phyloP scores from a whole-genome alignment of 805 yeast species.

The Candida wancherniae region DNA sequence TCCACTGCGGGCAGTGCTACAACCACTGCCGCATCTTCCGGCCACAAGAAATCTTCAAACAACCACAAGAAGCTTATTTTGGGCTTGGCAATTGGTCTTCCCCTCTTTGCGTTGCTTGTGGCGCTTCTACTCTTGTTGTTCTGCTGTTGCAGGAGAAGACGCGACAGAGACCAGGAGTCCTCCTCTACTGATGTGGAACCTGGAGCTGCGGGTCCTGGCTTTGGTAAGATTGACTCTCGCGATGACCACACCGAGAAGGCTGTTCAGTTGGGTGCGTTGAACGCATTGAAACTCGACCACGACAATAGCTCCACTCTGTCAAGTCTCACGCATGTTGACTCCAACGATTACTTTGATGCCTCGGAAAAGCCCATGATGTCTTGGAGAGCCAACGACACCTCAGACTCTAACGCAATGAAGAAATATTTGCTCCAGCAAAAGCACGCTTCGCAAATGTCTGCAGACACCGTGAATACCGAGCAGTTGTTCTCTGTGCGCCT shows the following conservation, averaged over 20 bases:
- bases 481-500: conserved; percentile 75
- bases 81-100: conserved; percentile 86
- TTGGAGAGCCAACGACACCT: conserved; percentile 38
- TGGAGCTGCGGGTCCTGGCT: conserved; percentile 32
- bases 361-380: conserved; percentile 37
- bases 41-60: conserved; percentile 14
- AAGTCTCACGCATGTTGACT: conserved; percentile 51
- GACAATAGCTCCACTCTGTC: conserved; percentile 35
- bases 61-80: conserved; percentile 66
- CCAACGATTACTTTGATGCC: conserved; percentile 29
- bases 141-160: conserved; percentile 45
- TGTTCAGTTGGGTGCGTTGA: conserved; percentile 44
- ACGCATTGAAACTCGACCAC: conserved; percentile 48
- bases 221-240: conserved; percentile 25
- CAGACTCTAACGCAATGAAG: conserved; percentile 23
- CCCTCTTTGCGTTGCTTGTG: conserved; percentile 48
- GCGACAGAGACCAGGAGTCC: conserved; percentile 13
- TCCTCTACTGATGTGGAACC: conserved; percentile 9
- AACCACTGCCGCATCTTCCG: conserved; percentile 4
- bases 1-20: conserved; percentile 20
- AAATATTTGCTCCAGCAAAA: conserved; percentile 12
- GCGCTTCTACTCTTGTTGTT: conserved; percentile 47
- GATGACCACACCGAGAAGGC: conserved; percentile 25
- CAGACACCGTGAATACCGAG: conserved; percentile 82
- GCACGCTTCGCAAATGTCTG: conserved; percentile 52